Base-by-base conservation (phyloP, 768 basidiomycete species). In the Obba rivulosa region DNA sequence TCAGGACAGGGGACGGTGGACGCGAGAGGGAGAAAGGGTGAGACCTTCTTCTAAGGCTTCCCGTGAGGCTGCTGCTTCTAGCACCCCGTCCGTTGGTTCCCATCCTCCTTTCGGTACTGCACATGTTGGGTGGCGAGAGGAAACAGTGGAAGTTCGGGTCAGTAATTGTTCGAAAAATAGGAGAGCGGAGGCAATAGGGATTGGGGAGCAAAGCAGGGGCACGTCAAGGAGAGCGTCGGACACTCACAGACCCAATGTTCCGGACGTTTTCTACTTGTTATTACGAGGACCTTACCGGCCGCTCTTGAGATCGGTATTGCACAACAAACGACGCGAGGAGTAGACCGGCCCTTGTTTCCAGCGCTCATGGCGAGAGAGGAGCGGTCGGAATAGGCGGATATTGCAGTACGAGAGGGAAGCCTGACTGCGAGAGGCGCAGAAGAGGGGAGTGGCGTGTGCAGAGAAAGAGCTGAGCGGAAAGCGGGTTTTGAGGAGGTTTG, bases 21-120 rank as follows among this genome's bases (percentile, higher is more conserved):
- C 76, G 81, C 78, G 78, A 75, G 80, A 83, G 79, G 73, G 82
- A 81, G 74, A 81, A 84, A 80, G 73, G 81, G 80, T 82, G 81
- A 81, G 87, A 92, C 90, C 90, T 92, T 92, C 90, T 87, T 92
- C 90, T 68, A 86, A 76, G 71, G 90, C 90, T 81, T 92, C 90
- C 68, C 90, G 80, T 62, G 81, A 85, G 72, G 90, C 90, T 65
- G 90, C 90, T 72, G 81, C 83, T 76, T 91, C 88, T 61, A 92
- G 72, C 67, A 74, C 76, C 59, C 76, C 81, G 77, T 92, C 90
- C 49, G 84, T 76, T 57, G 80, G 72, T 69, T 92, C 90, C 84
- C 84, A 92, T 63, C 90, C 90, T 66, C 90, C 90, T 75, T 92
- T 92, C n/a, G 90, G 90, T 61, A 92, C 90, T 92, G 63, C 49